Evolutionary conservation across 2,329 filamentous ascomycete genomes (phyloP), one percentile per base, ranked within the genome.

Genomic region (Cucurbitaria berberidis): DNA sequence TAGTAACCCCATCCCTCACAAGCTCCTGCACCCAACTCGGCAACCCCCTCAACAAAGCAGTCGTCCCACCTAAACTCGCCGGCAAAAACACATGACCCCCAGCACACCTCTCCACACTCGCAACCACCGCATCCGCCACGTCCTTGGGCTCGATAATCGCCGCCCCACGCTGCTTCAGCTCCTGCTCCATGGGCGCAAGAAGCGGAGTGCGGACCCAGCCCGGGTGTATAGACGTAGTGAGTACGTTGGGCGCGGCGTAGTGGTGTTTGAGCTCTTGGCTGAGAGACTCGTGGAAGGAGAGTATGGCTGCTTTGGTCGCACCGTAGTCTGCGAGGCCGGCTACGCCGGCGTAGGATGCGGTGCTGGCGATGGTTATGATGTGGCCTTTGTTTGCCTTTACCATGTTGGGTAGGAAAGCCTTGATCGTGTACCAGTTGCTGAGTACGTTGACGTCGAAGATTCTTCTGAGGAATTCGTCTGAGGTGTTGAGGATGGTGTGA

Each of bases 271-370:
- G 67, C 53, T 80, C 78, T 34, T 74, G 68, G 13, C 60, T 68
- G 7, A 80, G 73, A 80, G 76, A 76, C 71, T 85, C 82, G 57
- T 85, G 81, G 67, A 85, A 82, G 3, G 79, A 74, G 36, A 84
- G 66, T 0, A 81, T 80, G 21, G 77, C 81, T 0, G 78, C 78
- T 66, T 85, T 85, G 41, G 79, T 79, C 45, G 76, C 76, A 36
- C 74, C 76, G 65, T 85, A 86, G 55, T 84, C 81, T 9, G 78
- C 78, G 56, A 85, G 79, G 26, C 80, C 77, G 1, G 74, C 77
- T 3, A 79, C 57, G 0, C 73, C 72, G 5, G 82, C 51, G 60
- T 81, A 84, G 30, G 78, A 80, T 9, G 81, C 81, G 63, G 80
- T 74, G 52, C 79, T 82, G 2, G 84, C 82, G 13, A 86, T 76